Conservation (phyloP, 139 green algal species). For the Microglena sp. region DNA sequence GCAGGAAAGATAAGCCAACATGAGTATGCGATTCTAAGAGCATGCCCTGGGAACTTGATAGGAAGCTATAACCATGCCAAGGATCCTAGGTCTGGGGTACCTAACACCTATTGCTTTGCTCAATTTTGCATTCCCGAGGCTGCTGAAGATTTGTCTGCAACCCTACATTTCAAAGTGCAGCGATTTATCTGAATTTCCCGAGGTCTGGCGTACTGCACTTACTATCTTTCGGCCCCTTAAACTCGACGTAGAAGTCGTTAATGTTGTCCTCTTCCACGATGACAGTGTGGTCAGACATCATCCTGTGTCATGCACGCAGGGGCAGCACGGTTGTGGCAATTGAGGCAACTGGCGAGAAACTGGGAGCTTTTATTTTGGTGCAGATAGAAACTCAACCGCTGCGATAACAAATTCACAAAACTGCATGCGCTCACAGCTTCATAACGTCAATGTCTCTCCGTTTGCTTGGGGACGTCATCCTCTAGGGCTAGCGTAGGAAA, state of each 20-base stretch:
- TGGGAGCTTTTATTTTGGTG: background rate
- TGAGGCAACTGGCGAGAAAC: background rate
- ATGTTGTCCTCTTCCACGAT: constrained; percentile 86
- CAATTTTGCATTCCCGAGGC: background rate
- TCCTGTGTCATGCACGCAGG: constrained; percentile 36
- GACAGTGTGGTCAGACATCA: constrained; percentile 98
- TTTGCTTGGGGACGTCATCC: constrained; percentile 32
- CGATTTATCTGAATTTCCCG: background rate
- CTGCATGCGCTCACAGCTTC: constrained; percentile 72
- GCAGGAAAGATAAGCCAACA: no score
- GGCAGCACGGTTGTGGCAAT: background rate
- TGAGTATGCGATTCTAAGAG: no score
- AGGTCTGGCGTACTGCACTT: constrained; percentile 22
- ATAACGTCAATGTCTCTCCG: constrained; percentile 82
- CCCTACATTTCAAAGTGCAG: background rate
- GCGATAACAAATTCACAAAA: background rate
- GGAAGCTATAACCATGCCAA: no score
- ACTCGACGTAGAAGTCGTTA: constrained; percentile 87
- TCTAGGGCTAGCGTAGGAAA: no score
- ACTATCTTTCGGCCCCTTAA: constrained; percentile 74
- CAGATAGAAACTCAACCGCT: background rate
- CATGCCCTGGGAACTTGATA: no score
- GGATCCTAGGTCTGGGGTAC: no score
- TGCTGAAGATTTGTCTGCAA: background rate
- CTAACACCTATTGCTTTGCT: background rate